Evolutionary conservation across 2,329 filamentous ascomycete species (phyloP), one percentile per base, ranked within the genome.

Genomic region (Fusarium azukiicola): DNA sequence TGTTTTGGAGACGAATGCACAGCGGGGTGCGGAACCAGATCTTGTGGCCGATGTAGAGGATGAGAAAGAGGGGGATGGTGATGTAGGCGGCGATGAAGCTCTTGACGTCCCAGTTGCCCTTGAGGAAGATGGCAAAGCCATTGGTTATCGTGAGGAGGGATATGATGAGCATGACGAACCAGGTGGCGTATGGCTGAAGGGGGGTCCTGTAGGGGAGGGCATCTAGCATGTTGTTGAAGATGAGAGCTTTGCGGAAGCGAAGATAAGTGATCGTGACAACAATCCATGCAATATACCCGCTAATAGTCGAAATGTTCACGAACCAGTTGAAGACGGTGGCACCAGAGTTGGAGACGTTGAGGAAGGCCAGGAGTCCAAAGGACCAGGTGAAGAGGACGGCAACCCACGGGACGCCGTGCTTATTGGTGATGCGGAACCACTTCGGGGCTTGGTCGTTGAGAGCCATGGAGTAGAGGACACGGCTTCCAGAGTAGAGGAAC

Each of bases 321-420:
- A 96, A 95, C 93, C 95, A 96, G 72, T 90, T 91, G 84, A 96
- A 96, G 9, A 96, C 95, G 8, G 89, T 89, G 58, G 92, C 90
- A 21, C 94, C 94, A 42, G 90, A 91, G 80, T 90, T 91, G 61
- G 92, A 94, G 17, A 95, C 90, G 82, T 95, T 96, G 85, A 97
- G 92, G 87, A 94, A 97, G 1, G 93, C 93, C 5, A 97, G 90
- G 16, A 95, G 89, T 47, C 94, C 93, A 80, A 96, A 90, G 1
- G 90, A 84, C 87, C 89, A 90, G 21, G 92, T 93, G 72, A 86
- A 87, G 8, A 92, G 84, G 1, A 93, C 90, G 12, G 89, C 90
- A 21, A 87, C 88, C 79, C 86, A 93, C 0, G 94, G 94, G 0
- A 95, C 92, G 46, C 95, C 94, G 38, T 89, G 88, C 70, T 91